A percentile compares a stretch with the other conserved stretches of the same genome.
These are phyloP conservation scores for Neurospora tetrasperma DNA, from an alignment of 495 filamentous ascomycete species.

Conservation along the genomic window DNA sequence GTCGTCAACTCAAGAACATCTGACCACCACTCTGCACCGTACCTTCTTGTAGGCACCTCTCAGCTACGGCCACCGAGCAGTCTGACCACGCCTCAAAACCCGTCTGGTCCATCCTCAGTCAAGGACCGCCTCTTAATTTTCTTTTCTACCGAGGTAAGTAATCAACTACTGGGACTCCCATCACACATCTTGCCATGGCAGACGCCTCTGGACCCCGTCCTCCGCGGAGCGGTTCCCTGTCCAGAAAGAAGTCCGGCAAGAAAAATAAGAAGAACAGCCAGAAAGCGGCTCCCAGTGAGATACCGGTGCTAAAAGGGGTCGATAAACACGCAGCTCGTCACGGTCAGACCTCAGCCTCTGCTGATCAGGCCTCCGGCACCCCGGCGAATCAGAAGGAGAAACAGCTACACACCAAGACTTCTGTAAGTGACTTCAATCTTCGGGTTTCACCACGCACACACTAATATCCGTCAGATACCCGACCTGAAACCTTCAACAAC, in stretches of 20 bases:
- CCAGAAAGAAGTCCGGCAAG: slow-evolving; percentile 9
- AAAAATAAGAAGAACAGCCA: slow-evolving; percentile 5
- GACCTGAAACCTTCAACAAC: not conserved
- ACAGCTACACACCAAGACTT: not conserved
- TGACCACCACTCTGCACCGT: not conserved
- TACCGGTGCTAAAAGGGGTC: slow-evolving; percentile 5
- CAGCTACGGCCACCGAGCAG: not conserved
- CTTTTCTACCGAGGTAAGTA: not conserved
- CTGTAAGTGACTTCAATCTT: not conserved
- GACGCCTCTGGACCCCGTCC: not conserved
- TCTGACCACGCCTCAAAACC: not conserved
- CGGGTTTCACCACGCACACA: not conserved
- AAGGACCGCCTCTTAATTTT: not conserved
- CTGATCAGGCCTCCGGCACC: not conserved
- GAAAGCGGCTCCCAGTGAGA: not conserved
- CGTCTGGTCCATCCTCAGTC: not conserved
- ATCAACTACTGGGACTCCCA: not conserved
- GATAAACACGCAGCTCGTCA: slow-evolving; percentile 12
- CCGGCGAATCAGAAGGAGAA: not conserved
- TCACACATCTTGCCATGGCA: not conserved
- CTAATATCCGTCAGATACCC: not conserved
- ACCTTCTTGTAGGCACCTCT: not conserved
- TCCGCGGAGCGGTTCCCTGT: not conserved
- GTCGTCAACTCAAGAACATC: not conserved
- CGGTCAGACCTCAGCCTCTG: not conserved